Conservation (phyloP, 495 filamentous ascomycete genomes). For the Aspergillus wentii region DNA sequence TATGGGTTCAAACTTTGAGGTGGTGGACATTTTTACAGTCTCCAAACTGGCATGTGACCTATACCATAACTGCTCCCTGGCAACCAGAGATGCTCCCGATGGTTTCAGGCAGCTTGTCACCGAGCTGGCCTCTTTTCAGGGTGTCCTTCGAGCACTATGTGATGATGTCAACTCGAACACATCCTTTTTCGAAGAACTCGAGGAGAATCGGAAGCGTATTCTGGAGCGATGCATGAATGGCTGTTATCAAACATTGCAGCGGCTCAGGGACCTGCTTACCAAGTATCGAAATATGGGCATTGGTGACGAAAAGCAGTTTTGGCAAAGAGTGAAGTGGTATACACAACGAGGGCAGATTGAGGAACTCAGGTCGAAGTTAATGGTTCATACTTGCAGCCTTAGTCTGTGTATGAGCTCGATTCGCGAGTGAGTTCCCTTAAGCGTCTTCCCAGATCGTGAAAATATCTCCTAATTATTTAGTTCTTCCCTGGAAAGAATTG, state of each 20-base stretch:
- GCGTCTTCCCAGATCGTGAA: too few relatives aligned
- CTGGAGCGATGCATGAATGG: constrained; percentile 24
- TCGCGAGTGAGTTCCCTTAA: constrained; percentile 22
- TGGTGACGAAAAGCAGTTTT: constrained; percentile 25
- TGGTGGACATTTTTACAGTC: constrained; percentile 25
- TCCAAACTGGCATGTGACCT: constrained; percentile 31
- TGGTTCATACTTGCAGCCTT: constrained; percentile 30
- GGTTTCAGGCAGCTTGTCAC: constrained; percentile 31
- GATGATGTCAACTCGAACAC: constrained; percentile 26
- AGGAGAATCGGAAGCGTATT: constrained; percentile 17
- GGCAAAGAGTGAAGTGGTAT: constrained; percentile 32
- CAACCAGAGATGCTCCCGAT: constrained; percentile 30
- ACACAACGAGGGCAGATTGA: constrained; percentile 28
- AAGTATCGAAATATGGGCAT: constrained; percentile 22
- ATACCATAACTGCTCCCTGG: constrained; percentile 27
- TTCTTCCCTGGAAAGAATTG: constrained; percentile 21
- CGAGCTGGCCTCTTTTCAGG: constrained; percentile 29
- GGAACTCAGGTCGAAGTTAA: constrained; percentile 30
- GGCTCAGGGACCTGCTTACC: constrained; percentile 21
- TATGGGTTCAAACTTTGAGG: constrained; percentile 20
- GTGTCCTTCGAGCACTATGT: constrained; percentile 19
- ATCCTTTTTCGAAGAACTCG: constrained; percentile 22
- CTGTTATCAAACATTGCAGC: constrained; percentile 23
- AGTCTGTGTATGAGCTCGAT: constrained; percentile 33
- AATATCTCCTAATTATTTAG: constrained; percentile 14